These are phyloP conservation scores for Xylaria nigripes DNA, from an alignment of 495 filamentous ascomycete genomes.

Conservation along the genomic window DNA sequence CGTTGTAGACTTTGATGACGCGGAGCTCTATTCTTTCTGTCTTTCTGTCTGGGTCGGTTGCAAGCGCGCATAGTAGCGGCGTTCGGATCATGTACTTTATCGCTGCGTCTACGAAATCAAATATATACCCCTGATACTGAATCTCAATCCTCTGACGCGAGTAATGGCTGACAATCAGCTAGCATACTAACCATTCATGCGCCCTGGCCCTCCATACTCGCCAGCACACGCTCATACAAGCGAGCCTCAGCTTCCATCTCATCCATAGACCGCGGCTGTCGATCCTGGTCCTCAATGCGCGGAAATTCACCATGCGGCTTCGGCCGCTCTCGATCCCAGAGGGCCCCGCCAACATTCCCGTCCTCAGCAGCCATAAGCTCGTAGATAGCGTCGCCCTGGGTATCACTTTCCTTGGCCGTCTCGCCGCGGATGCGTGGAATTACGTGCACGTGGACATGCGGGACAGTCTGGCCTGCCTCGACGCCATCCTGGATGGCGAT, in stretches of 20 bases:
- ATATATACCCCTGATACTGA: not conserved
- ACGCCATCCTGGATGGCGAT: slow-evolving; percentile 87
- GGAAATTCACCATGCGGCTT: slow-evolving; percentile 40
- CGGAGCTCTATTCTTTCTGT: not conserved
- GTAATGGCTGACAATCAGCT: not conserved
- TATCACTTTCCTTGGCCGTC: slow-evolving; percentile 40
- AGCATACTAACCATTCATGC: not conserved
- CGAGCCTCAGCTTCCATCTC: slow-evolving; percentile 78
- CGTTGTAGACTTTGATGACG: slow-evolving; percentile 33
- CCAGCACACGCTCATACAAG: slow-evolving; percentile 44
- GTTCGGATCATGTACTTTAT: slow-evolving; percentile 2
- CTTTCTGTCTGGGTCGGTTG: not conserved
- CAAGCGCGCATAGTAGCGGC: slow-evolving; percentile 6
- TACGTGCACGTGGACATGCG: slow-evolving; percentile 89
- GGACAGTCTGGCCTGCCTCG: slow-evolving; percentile 80
- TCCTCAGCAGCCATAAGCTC: slow-evolving; percentile 74
- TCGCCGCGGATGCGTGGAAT: slow-evolving; percentile 58
- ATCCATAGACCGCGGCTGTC: slow-evolving; percentile 57
- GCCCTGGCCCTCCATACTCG: slow-evolving; percentile 22
- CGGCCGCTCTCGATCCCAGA: slow-evolving; percentile 34
- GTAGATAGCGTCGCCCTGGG: slow-evolving; percentile 59
- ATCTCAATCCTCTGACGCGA: not conserved
- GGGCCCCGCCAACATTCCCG: slow-evolving; percentile 65
- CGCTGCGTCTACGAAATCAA: slow-evolving; percentile 1
- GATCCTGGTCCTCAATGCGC: slow-evolving; percentile 55